These are phyloP conservation scores for Aspergillus chevalieri DNA, from an alignment of 2,329 filamentous ascomycete genomes.

Conservation along the genomic window DNA sequence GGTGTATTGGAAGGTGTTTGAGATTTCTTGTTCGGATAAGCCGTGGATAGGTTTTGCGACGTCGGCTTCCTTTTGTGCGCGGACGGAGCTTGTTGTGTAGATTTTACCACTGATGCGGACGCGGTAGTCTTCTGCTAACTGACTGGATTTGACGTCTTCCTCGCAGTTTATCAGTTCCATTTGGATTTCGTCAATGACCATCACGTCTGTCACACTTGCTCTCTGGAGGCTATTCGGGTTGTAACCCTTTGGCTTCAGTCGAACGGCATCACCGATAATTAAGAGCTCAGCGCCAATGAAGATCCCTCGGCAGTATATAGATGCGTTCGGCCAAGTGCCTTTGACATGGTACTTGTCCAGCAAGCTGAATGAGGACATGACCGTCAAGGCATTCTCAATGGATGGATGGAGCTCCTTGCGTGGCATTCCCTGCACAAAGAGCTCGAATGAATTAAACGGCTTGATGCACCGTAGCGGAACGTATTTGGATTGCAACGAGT, in stretches of 20 bases:
- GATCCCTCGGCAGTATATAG: constrained; percentile 48
- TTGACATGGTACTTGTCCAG: constrained; percentile 48
- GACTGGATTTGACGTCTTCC: constrained; percentile 40
- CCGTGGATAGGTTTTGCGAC: constrained; percentile 14
- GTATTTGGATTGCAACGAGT: constrained; percentile 51
- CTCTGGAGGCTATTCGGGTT: constrained; percentile 11
- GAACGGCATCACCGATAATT: constrained; percentile 49
- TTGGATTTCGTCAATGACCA: constrained; percentile 50
- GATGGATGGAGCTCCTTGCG: constrained; percentile 47
- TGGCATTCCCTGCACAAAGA: constrained; percentile 40
- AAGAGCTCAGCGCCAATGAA: constrained; percentile 54
- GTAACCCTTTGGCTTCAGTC: constrained; percentile 37
- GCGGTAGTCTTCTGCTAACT: constrained; percentile 41
- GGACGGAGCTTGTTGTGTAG: constrained; percentile 35
- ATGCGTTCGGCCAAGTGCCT: constrained; percentile 50
- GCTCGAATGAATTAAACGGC: constrained; percentile 50
- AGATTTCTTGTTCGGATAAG: constrained; percentile 28
- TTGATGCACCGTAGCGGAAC: constrained; percentile 49
- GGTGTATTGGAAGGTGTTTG: constrained; percentile 31
- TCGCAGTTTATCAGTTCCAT: constrained; percentile 46
- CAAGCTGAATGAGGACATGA: constrained; percentile 49
- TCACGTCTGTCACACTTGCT: constrained; percentile 42
- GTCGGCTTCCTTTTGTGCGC: constrained; percentile 16
- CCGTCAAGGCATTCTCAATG: constrained; percentile 48
- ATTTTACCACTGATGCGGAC: constrained; percentile 47